These are phyloP conservation scores for Pyronema domesticum DNA, from an alignment of 495 filamentous ascomycete genomes.

Conservation along the genomic window DNA sequence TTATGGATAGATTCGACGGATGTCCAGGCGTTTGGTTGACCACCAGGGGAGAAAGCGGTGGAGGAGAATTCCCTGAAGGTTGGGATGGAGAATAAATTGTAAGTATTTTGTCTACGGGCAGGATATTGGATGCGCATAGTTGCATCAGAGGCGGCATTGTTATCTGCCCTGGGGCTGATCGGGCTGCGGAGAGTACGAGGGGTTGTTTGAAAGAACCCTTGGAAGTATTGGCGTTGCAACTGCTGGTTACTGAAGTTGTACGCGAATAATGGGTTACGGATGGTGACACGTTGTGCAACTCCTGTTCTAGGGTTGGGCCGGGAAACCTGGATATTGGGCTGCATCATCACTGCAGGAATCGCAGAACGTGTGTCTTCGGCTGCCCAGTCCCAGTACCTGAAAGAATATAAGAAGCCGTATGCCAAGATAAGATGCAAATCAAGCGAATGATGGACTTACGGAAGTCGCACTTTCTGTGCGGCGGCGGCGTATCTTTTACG, in stretches of 20 bases:
- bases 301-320: background rate
- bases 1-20: constrained; percentile 21
- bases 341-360: constrained; percentile 6
- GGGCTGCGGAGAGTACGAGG: constrained; percentile 8
- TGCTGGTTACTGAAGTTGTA: constrained; percentile 35
- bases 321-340: constrained; percentile 2
- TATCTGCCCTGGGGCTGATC: constrained; percentile 2
- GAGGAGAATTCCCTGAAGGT: constrained; percentile 17
- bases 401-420: too few species aligned
- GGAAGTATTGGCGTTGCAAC: background rate
- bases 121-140: constrained; percentile 2
- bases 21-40: background rate
- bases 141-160: constrained; percentile 8
- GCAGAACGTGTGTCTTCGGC: constrained; percentile 6
- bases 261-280: constrained; percentile 44
- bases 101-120: constrained; percentile 17
- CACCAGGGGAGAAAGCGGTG: background rate
- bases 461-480: constrained; percentile 4
- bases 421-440: background rate
- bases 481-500: constrained; percentile 8
- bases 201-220: background rate
- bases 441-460: constrained; percentile 10
- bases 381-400: constrained; percentile 23
- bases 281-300: constrained; percentile 21
- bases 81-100: constrained; percentile 21